Conservation (phyloP, 768 basidiomycete genomes). For the Lentinula guzmanii region DNA sequence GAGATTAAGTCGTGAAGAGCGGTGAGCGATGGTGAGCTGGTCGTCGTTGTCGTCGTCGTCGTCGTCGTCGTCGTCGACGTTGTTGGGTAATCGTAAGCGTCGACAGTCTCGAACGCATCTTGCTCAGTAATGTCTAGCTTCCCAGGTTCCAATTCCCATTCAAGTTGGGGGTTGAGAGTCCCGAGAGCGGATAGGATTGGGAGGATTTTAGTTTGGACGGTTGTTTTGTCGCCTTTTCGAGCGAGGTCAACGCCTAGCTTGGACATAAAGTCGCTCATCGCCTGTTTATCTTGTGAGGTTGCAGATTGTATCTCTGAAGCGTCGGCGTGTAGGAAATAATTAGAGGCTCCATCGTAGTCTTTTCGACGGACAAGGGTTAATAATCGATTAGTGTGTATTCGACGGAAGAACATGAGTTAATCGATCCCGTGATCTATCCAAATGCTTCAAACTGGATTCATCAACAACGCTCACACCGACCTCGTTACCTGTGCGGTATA, state of each 20-base stretch:
- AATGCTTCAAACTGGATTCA: slow-evolving; percentile 82
- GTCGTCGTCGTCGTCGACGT: no score
- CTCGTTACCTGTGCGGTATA: slow-evolving; percentile 83
- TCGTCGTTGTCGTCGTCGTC: not conserved
- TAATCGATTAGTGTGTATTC: no score
- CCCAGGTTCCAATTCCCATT: no score
- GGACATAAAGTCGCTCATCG: no score
- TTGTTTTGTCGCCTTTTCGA: not conserved
- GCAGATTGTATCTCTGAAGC: not conserved
- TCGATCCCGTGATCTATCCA: not conserved
- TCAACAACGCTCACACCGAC: slow-evolving; percentile 73
- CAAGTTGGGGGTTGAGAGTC: no score
- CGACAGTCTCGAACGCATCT: no score
- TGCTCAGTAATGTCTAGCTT: no score
- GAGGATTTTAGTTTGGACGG: not conserved
- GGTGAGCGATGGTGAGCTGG: not conserved
- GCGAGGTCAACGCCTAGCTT: no score
- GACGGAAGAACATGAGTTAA: not conserved
- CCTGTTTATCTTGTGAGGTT: no score
- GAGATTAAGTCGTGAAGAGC: not conserved
- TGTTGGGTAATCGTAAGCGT: no score
- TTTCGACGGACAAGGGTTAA: not conserved
- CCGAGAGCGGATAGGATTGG: no score
- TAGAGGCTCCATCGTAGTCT: no score
- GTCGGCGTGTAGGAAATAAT: slow-evolving; percentile 1